Evolutionary conservation across 768 basidiomycete species (phyloP), one percentile per base, ranked within the genome.

Genomic region (Calocera viscosa): DNA sequence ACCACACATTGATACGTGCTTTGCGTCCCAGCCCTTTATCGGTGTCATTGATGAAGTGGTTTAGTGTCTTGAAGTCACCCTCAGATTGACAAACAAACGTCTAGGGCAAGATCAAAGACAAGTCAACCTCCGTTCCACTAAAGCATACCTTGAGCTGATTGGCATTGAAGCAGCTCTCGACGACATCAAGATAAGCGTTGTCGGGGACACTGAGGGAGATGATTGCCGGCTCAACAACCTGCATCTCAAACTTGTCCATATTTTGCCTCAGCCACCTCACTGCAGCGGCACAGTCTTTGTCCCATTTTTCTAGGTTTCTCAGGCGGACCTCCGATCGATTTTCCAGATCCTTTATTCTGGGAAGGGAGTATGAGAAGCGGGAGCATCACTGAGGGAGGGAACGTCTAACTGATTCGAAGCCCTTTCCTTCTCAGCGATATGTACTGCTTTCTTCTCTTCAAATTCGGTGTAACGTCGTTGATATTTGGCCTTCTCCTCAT

Each of bases 201-300:
- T 93, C 82, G 17, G 86, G 84, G 16, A 95, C 82, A 22, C 78
- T 85, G 43, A 92, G 77, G 14, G 83, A 83, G 67, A 99, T 80
- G 70, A 86, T 78, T 0, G 93, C 85, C 17, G 96, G 95, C 75
- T 94, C 90, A 68, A 89, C 85, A n/a, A 97, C 85, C 65, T 86
- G 82, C 82, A 86, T 86, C 74, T 82, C 84, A 79, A 98, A 93
- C 67, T 77, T 76, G 68, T 82, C 63, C 60, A 78, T 80, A 72
- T 94, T 86, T 14, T 78, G 72, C 16, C 90, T 82, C 53, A 94
- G 78, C 90, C 91, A 94, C 1, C 80, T 67, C 1, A 91, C 85
- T 1, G 85, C 86, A 1, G 83, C 83, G 35, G 82, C 83, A 39
- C 83, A 82, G 49, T 87, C 84, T 0, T 66, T 72, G 71, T 94